These are phyloP conservation scores for Eucalyptus pauciflora DNA, from an alignment of 345 rosid species.

Conservation along the genomic window DNA sequence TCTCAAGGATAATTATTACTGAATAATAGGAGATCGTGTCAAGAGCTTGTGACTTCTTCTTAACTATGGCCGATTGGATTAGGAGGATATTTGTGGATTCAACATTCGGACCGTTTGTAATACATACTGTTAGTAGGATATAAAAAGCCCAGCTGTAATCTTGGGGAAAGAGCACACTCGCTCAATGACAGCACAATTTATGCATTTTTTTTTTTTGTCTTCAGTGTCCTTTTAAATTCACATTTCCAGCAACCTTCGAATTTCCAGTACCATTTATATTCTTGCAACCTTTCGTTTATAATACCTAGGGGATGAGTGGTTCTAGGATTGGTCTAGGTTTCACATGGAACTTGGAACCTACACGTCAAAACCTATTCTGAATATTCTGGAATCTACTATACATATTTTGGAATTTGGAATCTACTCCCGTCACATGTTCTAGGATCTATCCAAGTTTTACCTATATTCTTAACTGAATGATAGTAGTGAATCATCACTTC, in stretches of 20 bases:
- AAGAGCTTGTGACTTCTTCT: neutral
- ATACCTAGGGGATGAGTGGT: neutral
- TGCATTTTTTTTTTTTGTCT: neutral
- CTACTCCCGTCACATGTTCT: rapidly evolving
- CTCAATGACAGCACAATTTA: neutral
- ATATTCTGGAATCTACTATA: rapidly evolving
- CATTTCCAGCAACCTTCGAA: neutral
- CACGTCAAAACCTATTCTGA: rapidly evolving
- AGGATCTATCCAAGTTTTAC: too few relatives aligned
- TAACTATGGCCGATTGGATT: neutral
- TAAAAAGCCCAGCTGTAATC: neutral
- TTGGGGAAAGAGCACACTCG: neutral
- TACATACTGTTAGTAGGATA: neutral
- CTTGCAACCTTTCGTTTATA: neutral
- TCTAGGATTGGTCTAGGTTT: neutral
- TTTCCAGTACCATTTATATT: neutral
- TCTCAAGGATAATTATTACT: neutral
- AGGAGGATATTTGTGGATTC: neutral
- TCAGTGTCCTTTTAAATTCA: neutral
- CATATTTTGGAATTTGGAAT: too few relatives aligned
- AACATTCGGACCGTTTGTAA: neutral
- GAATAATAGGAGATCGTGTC: neutral
- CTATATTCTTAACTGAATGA: too few relatives aligned
- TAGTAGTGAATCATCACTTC: too few relatives aligned
- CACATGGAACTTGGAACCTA: neutral